These are phyloP conservation scores for Colletotrichum sp. DNA, from an alignment of 2,329 filamentous ascomycete genomes.

Conservation along the genomic window DNA sequence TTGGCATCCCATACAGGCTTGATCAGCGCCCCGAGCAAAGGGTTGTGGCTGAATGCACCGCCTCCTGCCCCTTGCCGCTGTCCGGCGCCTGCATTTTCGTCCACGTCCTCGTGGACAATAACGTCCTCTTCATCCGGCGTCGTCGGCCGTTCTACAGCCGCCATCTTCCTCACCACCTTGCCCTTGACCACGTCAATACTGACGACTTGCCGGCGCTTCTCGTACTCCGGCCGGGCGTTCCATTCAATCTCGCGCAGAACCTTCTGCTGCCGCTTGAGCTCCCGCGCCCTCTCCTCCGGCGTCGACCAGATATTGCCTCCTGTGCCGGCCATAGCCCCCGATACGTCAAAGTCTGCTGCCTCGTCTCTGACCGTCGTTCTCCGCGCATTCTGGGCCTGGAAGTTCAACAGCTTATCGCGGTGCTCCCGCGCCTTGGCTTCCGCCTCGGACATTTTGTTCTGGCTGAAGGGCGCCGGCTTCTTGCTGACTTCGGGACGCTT, in stretches of 20 bases:
- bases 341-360: conserved; percentile 68
- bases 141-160: conserved; percentile 62
- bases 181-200: conserved; percentile 83
- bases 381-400: conserved; percentile 84
- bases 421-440: conserved; percentile 76
- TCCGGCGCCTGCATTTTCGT: conserved; percentile 25
- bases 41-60: conserved; percentile 73
- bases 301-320: conserved; percentile 79
- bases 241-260: conserved; percentile 85
- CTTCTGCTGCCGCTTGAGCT: conserved; percentile 86
- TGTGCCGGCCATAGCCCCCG: conserved; percentile 46
- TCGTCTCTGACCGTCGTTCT: conserved; percentile 88
- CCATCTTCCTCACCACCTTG: conserved; percentile 77
- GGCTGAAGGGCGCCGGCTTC: conserved; percentile 64
- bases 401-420: conserved; percentile 79
- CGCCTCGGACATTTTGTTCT: conserved; percentile 58
- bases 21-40: conserved; percentile 68
- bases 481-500: conserved; percentile 69
- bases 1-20: conserved; percentile 64
- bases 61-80: conserved; percentile 33
- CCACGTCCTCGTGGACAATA: conserved; percentile 25
- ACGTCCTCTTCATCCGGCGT: conserved; percentile 50
- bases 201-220: conserved; percentile 84
- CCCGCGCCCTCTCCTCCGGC: conserved; percentile 80
- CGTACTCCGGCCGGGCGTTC: conserved; percentile 83